A percentile compares a stretch with the other conserved stretches of the same genome.
phyloP scores from a whole-genome alignment of 345 rosid genomes.

The Corchorus olitorius region DNA sequence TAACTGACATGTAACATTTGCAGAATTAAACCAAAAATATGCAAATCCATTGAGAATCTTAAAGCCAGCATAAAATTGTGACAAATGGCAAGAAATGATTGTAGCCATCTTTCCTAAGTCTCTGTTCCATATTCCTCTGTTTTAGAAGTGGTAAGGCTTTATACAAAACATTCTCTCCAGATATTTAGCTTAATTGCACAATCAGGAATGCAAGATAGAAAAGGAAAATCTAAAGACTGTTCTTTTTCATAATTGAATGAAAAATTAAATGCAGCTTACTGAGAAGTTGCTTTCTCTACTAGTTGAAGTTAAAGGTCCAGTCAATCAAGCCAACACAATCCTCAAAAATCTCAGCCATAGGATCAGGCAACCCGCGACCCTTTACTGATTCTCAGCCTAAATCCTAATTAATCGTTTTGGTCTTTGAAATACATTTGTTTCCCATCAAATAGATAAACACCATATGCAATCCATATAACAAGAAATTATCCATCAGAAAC shows the following conservation, averaged over 20 bases:
- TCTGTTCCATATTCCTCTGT: not conserved
- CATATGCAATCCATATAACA: not conserved
- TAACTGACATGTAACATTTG: not conserved
- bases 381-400: not conserved
- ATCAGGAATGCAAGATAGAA: not conserved
- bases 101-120: not conserved
- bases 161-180: not conserved
- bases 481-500: not conserved
- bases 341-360: not conserved
- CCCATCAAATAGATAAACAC: not conserved
- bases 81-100: not conserved
- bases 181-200: not conserved
- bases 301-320: not conserved
- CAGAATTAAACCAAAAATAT: not conserved
- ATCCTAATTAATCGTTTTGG: not conserved
- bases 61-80: not conserved
- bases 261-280: not conserved
- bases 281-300: conserved; percentile 3
- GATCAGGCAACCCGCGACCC: not conserved
- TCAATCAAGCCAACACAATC: not conserved
- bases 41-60: not conserved
- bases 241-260: not conserved
- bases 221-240: not conserved
- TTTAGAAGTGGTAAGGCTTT: not conserved
- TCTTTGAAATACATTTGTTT: not conserved